Conservation (phyloP, 163 green algal species). For the Scenedesmus sp. region DNA sequence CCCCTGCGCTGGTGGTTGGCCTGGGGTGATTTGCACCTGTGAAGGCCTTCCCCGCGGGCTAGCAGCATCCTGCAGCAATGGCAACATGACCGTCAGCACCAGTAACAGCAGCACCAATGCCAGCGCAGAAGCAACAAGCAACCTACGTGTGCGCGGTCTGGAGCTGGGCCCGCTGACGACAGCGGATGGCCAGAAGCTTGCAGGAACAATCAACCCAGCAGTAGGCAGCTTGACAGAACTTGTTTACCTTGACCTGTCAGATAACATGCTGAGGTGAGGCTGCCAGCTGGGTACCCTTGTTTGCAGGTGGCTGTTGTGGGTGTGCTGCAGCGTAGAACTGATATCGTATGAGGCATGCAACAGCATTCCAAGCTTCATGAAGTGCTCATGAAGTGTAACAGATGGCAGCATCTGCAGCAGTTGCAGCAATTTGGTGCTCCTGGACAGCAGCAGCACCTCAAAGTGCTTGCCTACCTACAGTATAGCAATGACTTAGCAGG, state of each 20-base stretch:
- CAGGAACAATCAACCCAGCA: slow-evolving; percentile 4
- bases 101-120: not conserved
- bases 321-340: not conserved
- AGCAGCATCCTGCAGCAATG: not conserved
- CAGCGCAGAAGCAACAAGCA: not conserved
- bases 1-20: slow-evolving; percentile 44
- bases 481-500: no score
- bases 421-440: no score
- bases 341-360: not conserved
- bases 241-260: slow-evolving; percentile 40
- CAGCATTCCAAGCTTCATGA: no score
- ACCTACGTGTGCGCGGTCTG: slow-evolving; percentile 13
- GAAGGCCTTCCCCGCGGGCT: slow-evolving; percentile 3
- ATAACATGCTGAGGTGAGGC: slow-evolving; percentile 47
- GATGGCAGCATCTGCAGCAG: no score
- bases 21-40: slow-evolving; percentile 48
- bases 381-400: no score
- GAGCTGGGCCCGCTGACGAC: slow-evolving; percentile 38
- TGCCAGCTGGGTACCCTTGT: not conserved
- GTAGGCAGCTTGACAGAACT: slow-evolving; percentile 30
- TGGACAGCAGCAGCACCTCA: no score
- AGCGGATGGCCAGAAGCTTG: slow-evolving; percentile 11
- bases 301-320: not conserved
- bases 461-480: no score
- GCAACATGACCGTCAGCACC: slow-evolving; percentile 2